phyloP scores from a whole-genome alignment of 2,329 filamentous ascomycete genomes.

The Pseudohalonectria lignicola region DNA sequence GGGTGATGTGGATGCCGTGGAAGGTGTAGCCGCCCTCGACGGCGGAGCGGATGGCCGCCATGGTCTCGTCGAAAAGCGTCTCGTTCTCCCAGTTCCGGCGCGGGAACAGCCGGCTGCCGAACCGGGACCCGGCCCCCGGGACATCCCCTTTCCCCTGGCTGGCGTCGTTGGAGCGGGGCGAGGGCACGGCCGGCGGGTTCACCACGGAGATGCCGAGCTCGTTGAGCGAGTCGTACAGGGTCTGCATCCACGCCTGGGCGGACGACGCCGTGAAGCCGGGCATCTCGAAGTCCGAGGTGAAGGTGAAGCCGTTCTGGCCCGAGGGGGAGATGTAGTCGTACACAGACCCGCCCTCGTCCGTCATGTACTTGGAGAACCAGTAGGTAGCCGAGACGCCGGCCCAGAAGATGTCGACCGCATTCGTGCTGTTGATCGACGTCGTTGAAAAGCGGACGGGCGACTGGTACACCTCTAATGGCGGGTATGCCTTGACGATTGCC shows the following conservation, averaged over 20 bases:
- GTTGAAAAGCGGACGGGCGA: slow-evolving; percentile 4
- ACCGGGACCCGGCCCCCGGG: slow-evolving; percentile 9
- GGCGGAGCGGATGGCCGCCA: slow-evolving; percentile 10
- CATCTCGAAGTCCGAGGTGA: slow-evolving; percentile 21
- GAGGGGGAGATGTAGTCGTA: slow-evolving; percentile 20
- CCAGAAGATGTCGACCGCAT: slow-evolving; percentile 14
- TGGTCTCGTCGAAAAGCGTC: slow-evolving; percentile 8
- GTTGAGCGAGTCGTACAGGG: slow-evolving; percentile 18
- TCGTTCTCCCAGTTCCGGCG: slow-evolving; percentile 9
- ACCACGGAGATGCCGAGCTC: slow-evolving; percentile 15
- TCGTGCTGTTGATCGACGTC: not conserved
- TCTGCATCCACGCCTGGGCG: slow-evolving; percentile 18
- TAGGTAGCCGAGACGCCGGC: slow-evolving; percentile 20
- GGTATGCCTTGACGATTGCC: slow-evolving; percentile 7
- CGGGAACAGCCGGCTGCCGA: slow-evolving; percentile 15
- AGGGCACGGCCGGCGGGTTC: slow-evolving; percentile 7
- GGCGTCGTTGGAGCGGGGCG: not conserved
- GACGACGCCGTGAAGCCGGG: slow-evolving; percentile 13
- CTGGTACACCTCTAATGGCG: slow-evolving; percentile 6
- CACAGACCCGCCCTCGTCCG: slow-evolving; percentile 21
- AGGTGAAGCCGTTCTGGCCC: slow-evolving; percentile 18
- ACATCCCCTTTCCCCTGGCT: slow-evolving; percentile 10
- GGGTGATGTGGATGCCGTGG: slow-evolving; percentile 14
- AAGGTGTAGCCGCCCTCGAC: slow-evolving; percentile 14
- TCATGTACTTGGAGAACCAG: slow-evolving; percentile 19